Percentiles rank a stretch among this genome's conserved stretches.
These are phyloP conservation scores for Zygoascus biomembranicola DNA, from an alignment of 805 yeast genomes.

Conservation along the genomic window DNA sequence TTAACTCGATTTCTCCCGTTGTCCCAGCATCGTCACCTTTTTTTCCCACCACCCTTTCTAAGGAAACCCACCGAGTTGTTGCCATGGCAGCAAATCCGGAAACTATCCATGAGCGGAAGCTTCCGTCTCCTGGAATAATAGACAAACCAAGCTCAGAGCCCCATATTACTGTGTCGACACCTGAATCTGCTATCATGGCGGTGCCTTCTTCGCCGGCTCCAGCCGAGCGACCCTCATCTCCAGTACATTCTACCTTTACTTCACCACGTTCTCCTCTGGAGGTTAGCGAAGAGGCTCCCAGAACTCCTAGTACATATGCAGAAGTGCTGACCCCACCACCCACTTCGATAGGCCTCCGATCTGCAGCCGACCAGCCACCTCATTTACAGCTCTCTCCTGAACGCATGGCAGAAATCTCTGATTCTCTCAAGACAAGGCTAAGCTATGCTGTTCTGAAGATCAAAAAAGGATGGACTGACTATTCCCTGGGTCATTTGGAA, in stretches of 20 bases:
- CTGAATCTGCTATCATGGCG: not conserved
- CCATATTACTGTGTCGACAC: not conserved
- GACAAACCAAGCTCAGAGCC: too few species aligned
- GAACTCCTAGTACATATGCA: not conserved
- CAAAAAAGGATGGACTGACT: constrained; percentile 13
- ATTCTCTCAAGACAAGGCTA: constrained; percentile 9
- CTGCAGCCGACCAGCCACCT: not conserved
- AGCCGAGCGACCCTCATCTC: not conserved
- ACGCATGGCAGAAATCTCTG: not conserved
- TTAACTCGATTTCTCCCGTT: too few species aligned
- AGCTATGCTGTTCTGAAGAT: constrained; percentile 14
- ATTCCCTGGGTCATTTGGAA: constrained; percentile 11
- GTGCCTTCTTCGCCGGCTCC: not conserved
- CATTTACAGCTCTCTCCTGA: not conserved
- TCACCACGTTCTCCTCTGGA: not conserved
- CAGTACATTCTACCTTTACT: not conserved
- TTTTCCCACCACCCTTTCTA: too few species aligned
- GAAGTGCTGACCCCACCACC: not conserved
- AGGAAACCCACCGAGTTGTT: not conserved
- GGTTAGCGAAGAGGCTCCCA: not conserved
- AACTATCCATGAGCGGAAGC: too few species aligned
- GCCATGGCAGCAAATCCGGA: not conserved
- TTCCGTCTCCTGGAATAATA: too few species aligned
- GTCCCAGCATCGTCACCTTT: too few species aligned
- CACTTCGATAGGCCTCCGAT: not conserved